These are phyloP conservation scores for Aureobasidium sp. DNA, from an alignment of 2,329 filamentous ascomycete species.

Conservation along the genomic window DNA sequence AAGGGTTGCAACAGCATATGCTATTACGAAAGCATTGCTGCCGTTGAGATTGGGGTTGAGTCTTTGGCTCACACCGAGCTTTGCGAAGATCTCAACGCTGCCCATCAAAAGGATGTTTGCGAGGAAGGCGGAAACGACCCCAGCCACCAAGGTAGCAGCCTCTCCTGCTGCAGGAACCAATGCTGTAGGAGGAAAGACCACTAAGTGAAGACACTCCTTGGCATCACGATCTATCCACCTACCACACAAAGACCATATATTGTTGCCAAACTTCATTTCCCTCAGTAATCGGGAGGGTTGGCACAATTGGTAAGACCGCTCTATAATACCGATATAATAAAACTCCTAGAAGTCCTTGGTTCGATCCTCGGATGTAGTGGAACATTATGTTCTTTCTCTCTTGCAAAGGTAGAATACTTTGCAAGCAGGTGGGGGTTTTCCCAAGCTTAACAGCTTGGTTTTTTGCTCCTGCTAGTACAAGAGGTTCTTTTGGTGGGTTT, in stretches of 20 bases:
- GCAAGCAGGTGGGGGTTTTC: background rate
- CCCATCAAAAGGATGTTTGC: slow-evolving; percentile 4
- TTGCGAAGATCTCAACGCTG: slow-evolving; percentile 33
- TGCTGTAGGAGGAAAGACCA: background rate
- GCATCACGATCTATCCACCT: background rate
- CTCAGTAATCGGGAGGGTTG: background rate
- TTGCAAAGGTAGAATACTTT: background rate
- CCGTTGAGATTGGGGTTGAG: slow-evolving; percentile 69
- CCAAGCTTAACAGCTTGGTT: background rate
- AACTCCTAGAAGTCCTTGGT: background rate
- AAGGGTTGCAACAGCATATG: slow-evolving; percentile 75
- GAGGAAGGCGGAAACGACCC: background rate
- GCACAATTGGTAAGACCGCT: background rate
- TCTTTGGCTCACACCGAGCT: slow-evolving; percentile 87
- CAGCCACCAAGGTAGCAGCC: background rate
- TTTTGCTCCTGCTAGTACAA: background rate
- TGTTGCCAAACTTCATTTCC: background rate
- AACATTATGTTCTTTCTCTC: background rate
- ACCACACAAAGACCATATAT: background rate
- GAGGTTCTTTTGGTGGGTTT: background rate
- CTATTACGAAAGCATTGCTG: slow-evolving; percentile 77
- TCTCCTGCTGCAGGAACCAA: background rate
- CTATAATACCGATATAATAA: background rate
- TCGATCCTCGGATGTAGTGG: background rate
- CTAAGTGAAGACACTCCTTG: background rate